Base-by-base conservation (phyloP, 306 rosid genomes). In the Parietaria judaica region DNA sequence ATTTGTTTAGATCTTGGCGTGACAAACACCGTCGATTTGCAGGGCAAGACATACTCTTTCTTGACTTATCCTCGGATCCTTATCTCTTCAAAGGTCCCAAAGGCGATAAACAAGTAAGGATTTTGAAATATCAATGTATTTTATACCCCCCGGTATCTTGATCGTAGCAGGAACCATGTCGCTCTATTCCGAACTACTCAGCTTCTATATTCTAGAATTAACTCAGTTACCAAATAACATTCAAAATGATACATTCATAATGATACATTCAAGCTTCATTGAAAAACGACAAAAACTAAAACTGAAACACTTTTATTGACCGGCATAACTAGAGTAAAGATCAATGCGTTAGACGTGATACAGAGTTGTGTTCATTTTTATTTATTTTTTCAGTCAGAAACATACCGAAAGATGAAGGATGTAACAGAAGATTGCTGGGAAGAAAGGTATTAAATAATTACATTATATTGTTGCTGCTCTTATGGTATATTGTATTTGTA, bases 361-460 rank as follows among this genome's bases (percentile, higher is more conserved):
- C 3, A 49, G 10, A 4, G n/a, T 10, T 49, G 14, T 11, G 9
- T 49, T 11, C 5, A 9, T 49, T 5, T 10, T 49, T 64, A 59
- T 43, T 72, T 35, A 61, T 63, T 56, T 57, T 65, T 72, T 66
- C 83, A 92, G 99, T 77, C 89, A 6, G 99, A 88, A 81, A 86
- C 99, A 44, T 92, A 92, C 79, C 72, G 95, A 71, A 86, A 77
- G 81, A 92, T 92, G 99, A 86, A 84, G 79, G 84, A 86, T 58
- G 81, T 82, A 53, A 86, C 97, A 46, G 87, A 79, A 57, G 99
- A 88, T 72, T 79, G 81, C 58, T 92, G 99, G 99, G 94, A 86
- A 74, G 95, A 83, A 81, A 88, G 94, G 99, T 92, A 51, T 54
- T 47, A 38, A 53, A 55, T n/a, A 54, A 38, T 3, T 44, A 60